phyloP scores from a whole-genome alignment of 176 grass and related monocot species.

The sorghum (Sorghum bicolor) region DNA sequence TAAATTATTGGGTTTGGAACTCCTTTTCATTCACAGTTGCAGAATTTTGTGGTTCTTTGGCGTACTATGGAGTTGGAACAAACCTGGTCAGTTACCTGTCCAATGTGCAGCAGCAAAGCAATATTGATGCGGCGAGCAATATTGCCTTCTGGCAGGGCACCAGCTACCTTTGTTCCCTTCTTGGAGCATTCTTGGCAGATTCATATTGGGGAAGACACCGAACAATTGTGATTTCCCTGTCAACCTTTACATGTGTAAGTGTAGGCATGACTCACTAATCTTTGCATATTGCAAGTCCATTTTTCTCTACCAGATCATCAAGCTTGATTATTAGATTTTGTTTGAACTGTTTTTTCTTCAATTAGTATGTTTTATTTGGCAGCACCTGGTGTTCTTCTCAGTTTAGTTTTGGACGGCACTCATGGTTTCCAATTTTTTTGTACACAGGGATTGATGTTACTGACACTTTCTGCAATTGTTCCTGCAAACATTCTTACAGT shows the following conservation, averaged over 20 bases:
- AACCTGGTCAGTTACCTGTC: slow-evolving; percentile 69
- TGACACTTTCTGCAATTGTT: slow-evolving; percentile 31
- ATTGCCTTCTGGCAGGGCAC: slow-evolving; percentile 51
- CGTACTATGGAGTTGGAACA: slow-evolving; percentile 50
- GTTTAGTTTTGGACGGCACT: no score
- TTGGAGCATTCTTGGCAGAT: slow-evolving; percentile 70
- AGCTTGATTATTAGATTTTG: no score
- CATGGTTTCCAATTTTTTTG: no score
- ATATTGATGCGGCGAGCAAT: slow-evolving; percentile 42
- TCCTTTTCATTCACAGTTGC: slow-evolving; percentile 16
- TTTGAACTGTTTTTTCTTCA: no score
- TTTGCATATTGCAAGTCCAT: no score
- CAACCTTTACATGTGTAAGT: slow-evolving; percentile 41
- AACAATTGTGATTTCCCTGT: slow-evolving; percentile 44
- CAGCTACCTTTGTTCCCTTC: slow-evolving; percentile 47
- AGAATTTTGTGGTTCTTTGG: slow-evolving; percentile 51
- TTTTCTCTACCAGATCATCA: no score
- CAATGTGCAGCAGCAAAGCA: slow-evolving; percentile 47
- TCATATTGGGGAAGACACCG: slow-evolving; percentile 63
- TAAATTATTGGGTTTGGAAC: background rate
- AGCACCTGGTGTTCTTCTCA: no score
- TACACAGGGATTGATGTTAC: slow-evolving; percentile 31
- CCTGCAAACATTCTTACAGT: background rate
- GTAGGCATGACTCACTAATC: background rate
- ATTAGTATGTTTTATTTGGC: no score